Base-by-base conservation (phyloP, 2,329 filamentous ascomycete genomes). In the Stachybotrys elegans region DNA sequence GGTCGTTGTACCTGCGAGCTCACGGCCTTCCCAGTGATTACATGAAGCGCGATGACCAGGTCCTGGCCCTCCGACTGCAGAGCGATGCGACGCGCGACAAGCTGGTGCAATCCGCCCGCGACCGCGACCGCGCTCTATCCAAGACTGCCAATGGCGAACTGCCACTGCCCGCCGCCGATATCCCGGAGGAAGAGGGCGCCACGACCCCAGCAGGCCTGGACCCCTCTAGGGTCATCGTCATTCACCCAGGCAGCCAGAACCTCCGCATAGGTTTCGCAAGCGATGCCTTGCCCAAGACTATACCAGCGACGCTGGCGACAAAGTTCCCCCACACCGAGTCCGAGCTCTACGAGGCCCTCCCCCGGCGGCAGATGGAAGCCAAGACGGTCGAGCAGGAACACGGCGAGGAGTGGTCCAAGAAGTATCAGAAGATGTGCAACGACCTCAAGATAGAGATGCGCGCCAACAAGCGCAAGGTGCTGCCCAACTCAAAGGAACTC, bases 401-500 rank as follows among this genome's bases (percentile, higher is more conserved):
- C 62, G 92, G 90, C 40, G 83, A 94, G 57, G 91, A 96, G 60
- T 83, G 74, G 77, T 70, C 75, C 36, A 83, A 82, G 61, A 83
- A 78, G 59, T 97, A 91, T 66, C 81, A 81, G 45, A 85, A 84
- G 58, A 86, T 93, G 84, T 88, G 82, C 48, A 82, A 83, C 43
- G 91, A 96, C 36, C 79, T 98, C 48, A 95, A 95, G 67, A 71
- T 84, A 3, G 86, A 89, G 42, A 95, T 97, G 88, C 84, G 92
- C 49, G 80, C 83, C 53, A 95, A 95, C 68, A 97, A 97, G 74
- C 84, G 89, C 60, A 87, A 95, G 62, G 91, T 96, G 14, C 70
- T 97, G 40, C 93, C 93, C n/a, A 97, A 97, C 61, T 96, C 91
- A 0, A 95, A 95, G 64, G 93, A 98, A 59, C 74, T 96, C 46